Evolutionary conservation across 2,329 filamentous ascomycete species (phyloP), one percentile per base, ranked within the genome.

Genomic region (Pestalotiopsis sp.): DNA sequence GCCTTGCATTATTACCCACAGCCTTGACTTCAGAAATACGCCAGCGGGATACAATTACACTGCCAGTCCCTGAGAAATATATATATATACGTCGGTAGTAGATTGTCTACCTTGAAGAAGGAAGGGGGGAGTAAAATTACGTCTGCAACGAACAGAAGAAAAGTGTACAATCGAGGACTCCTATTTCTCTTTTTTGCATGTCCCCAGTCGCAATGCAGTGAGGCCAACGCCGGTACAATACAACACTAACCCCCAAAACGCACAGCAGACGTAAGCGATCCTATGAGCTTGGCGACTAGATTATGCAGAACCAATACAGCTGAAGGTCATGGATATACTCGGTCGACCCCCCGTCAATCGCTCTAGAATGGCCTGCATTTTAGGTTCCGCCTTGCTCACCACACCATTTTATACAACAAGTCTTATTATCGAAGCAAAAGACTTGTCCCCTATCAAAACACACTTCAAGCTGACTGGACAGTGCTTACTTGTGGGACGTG

Each of bases 401-500:
- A 52, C 45, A 52, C 45, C 45, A 52, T 52, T 52, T 52, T 52
- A 52, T n/a, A 52, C 45, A n/a, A 52, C 45, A 52, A 52, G 45
- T 6, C 20, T n/a, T 52, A 31, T 31, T 7, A 7, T 31, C 6
- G 27, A 31, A 31, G 17, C 45, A 52, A 17, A 9, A 17, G 45
- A 52, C 45, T 52, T 52, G 45, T 52, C 45, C 45, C 17, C 17
- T 52, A 52, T 52, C 45, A 52, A 59, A 71, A 67, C 60, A 59
- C 36, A 59, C 49, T 45, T 36, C 57, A 12, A n/a, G 27, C 17
- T 4, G 20, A n/a, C 20, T 14, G 9, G 20, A 11, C 4, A 59
- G 57, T 59, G 57, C 7, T 25, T 36, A 63, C 27, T 38, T 20
- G 20, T 40, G 38, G 20, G 25, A 20, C 41, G n/a, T n/a, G 11